A percentile compares a stretch with the other conserved stretches of the same genome.
phyloP scores from a whole-genome alignment of 129 eudicot genomes.

The Helichrysum umbraculigerum region DNA sequence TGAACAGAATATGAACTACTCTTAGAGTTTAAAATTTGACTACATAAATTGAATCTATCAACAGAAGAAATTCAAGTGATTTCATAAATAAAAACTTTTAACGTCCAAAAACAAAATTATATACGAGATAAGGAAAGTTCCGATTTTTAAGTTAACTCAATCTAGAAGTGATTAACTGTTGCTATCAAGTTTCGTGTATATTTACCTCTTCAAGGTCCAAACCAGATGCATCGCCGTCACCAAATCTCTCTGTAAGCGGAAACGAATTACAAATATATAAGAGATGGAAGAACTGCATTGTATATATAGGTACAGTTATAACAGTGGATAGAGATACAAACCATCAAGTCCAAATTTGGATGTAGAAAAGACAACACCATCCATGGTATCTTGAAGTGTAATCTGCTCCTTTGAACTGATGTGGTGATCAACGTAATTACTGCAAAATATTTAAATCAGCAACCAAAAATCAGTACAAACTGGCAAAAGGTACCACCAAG shows the following conservation, averaged over 20 bases:
- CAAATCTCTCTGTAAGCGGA: slow-evolving; percentile 78
- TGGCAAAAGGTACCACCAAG: slow-evolving; percentile 15
- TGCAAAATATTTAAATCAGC: slow-evolving; percentile 42
- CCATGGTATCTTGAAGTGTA: slow-evolving; percentile 96
- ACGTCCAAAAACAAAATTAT: background rate
- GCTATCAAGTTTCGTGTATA: background rate
- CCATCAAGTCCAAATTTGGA: slow-evolving; percentile 97
- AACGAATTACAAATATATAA: background rate
- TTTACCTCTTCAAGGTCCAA: slow-evolving; percentile 96
- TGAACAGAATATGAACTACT: background rate
- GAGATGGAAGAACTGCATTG: background rate
- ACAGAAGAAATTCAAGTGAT: background rate
- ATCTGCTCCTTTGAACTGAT: slow-evolving; percentile 95
- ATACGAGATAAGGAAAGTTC: background rate
- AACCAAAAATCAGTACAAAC: slow-evolving; percentile 28
- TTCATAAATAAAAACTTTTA: background rate
- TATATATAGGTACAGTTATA: background rate
- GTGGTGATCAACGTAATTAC: slow-evolving; percentile 94
- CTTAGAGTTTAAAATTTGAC: slow-evolving; percentile 1
- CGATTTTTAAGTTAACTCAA: background rate
- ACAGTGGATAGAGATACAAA: slow-evolving; percentile 31
- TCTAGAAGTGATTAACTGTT: background rate
- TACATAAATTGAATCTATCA: background rate
- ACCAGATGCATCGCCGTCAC: slow-evolving; percentile 87
- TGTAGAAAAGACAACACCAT: slow-evolving; percentile 82